Conservation (phyloP, 2,329 filamentous ascomycete species). For the Fusarium sp. region DNA sequence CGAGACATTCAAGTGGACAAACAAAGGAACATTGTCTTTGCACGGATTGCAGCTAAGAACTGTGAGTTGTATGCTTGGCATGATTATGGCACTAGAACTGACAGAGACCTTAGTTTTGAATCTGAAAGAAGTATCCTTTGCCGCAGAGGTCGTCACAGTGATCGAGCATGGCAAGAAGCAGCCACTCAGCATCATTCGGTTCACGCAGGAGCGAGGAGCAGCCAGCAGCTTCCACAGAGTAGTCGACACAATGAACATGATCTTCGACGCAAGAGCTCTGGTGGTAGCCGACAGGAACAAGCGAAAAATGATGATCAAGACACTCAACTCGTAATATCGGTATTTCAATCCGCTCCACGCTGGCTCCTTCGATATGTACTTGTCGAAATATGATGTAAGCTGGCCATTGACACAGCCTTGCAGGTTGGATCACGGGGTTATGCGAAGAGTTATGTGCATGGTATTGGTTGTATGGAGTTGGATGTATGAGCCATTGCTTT, state of each 20-base stretch:
- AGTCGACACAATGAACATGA: conserved; percentile 76
- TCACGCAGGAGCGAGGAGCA: conserved; percentile 91
- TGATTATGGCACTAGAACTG: conserved; percentile 15
- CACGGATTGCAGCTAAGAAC: conserved; percentile 78
- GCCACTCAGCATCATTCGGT: conserved; percentile 81
- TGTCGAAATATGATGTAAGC: neutral
- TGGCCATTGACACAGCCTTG: neutral
- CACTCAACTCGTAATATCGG: conserved; percentile 60
- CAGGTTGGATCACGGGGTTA: conserved; percentile 18
- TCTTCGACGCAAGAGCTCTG: conserved; percentile 71
- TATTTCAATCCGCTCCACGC: neutral
- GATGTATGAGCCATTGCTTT: conserved; percentile 36
- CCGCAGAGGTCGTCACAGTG: conserved; percentile 86
- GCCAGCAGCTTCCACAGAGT: conserved; percentile 89
- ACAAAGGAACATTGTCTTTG: conserved; percentile 80
- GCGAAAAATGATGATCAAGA: conserved; percentile 78
- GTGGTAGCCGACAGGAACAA: conserved; percentile 74
- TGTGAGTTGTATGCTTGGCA: conserved; percentile 62
- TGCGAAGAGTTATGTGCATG: conserved; percentile 19
- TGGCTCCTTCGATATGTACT: neutral
- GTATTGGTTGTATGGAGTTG: conserved; percentile 30
- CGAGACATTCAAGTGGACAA: conserved; percentile 82
- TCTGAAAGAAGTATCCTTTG: conserved; percentile 88
- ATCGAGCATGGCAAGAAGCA: conserved; percentile 84
- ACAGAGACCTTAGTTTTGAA: conserved; percentile 68